Evolutionary conservation across 345 rosid species (phyloP).

Genomic region (Syzygium aqueum): DNA sequence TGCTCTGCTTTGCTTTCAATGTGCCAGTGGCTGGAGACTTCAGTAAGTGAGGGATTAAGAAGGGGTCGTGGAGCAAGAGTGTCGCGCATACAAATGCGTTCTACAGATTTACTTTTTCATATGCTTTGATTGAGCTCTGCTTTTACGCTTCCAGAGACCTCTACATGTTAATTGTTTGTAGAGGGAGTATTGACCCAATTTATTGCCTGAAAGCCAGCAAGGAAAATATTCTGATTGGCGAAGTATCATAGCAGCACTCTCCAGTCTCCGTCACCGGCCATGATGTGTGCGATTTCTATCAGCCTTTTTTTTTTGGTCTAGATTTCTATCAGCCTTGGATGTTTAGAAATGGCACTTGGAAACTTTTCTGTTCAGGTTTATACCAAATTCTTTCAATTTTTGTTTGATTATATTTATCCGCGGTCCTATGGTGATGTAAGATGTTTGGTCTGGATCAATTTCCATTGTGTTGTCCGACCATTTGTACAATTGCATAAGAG

Average conservation of each 20-base stretch:
- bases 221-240: not conserved
- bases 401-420: not conserved
- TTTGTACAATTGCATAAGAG: not conserved
- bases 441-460: not conserved
- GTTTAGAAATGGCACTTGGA: not conserved
- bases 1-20: not conserved
- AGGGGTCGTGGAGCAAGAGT: not conserved
- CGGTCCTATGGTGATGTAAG: not conserved
- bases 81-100: not conserved
- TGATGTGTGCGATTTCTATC: not conserved
- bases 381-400: not conserved
- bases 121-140: not conserved
- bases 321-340: not conserved
- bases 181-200: not conserved
- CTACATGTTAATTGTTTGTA: not conserved
- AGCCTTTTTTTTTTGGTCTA: not conserved
- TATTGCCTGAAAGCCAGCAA: not conserved
- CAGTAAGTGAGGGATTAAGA: slow-evolving; percentile 9
- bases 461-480: not conserved
- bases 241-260: not conserved
- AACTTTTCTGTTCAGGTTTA: not conserved
- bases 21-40: slow-evolving; percentile 28
- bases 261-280: not conserved
- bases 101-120: not conserved
- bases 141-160: not conserved